Evolutionary conservation across 1,139 yeast genomes (phyloP), one percentile per base, ranked within the genome.

Genomic region (Yarrowia galli): DNA sequence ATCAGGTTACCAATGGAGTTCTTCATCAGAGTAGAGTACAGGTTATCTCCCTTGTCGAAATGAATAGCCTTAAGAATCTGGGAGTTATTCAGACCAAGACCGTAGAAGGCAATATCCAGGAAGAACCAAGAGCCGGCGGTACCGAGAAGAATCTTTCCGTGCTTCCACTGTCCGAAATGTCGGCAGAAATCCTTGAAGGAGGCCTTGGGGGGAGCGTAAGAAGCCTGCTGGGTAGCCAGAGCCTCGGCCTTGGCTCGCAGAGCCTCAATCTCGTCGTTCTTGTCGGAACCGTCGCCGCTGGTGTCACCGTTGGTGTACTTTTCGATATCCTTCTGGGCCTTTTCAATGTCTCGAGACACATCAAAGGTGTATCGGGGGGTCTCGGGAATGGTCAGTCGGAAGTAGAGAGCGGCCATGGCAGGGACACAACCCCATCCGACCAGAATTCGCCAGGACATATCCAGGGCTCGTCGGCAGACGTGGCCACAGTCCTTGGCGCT

Each of bases 81-180:
- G 88, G 76, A 90, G 87, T 74, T 89, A 81, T 71, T 86, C 76
- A 93, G 91, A 72, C 97, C 87, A 80, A 89, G 87, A 80, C 96
- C 89, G 79, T 95, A 95, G 84, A 87, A 92, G 70, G 98, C 97
- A 78, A 95, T 91, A 84, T 95, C 99, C 80, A 93, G 86, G 83
- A 89, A 84, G 83, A 93, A 93, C 99, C 99, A 95, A 65, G 96
- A 89, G 79, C 93, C 96, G 72, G 98, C 97, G 74, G 99, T 93
- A 78, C 98, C 99, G 68, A 95, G 73, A 74, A 95, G 83, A 89
- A 98, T 92, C 82, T 89, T 90, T 80, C 91, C 88, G 79, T 92
- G 89, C 80, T 84, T 91, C 97, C 96, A 91, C 81, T 92, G 89
- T 67, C 87, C 82, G 78, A 93, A 95, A 79, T 93, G 97, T 82